These are phyloP conservation scores for Eutrema salsugineum DNA, from an alignment of 441 rosid species.

Conservation along the genomic window DNA sequence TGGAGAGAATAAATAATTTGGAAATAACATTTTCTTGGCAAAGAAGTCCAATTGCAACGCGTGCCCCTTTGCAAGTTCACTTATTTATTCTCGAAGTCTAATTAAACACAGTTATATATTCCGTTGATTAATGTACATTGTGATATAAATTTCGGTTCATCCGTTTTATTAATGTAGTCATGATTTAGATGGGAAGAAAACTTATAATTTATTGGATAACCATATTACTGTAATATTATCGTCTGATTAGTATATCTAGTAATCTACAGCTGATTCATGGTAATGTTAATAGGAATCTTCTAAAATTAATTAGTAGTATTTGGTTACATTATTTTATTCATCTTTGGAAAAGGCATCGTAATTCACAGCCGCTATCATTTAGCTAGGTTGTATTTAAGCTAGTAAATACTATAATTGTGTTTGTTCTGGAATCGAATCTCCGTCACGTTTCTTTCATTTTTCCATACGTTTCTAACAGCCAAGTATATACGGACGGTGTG, in stretches of 20 bases:
- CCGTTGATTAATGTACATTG: not conserved
- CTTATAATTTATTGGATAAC: not conserved
- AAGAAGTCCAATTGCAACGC: not conserved
- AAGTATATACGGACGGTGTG: not conserved
- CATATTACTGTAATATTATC: not conserved
- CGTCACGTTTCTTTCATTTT: not conserved
- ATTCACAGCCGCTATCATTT: not conserved
- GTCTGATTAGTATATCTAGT: not conserved
- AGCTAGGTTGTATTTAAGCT: not conserved
- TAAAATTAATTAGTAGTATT: too few relatives aligned
- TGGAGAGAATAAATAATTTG: too few relatives aligned
- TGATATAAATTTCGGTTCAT: not conserved
- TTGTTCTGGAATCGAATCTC: not conserved
- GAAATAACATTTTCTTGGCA: not conserved
- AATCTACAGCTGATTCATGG: conserved; percentile 1
- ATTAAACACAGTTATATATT: not conserved
- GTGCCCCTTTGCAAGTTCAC: conserved; percentile 6
- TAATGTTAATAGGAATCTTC: not conserved
- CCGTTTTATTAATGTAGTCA: not conserved
- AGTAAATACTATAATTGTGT: not conserved
- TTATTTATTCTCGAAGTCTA: not conserved
- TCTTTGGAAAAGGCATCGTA: not conserved
- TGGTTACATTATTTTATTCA: not conserved
- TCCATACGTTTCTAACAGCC: not conserved
- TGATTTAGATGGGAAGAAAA: not conserved